Evolutionary conservation across 208 protist species (phyloP), one percentile per base, ranked within the genome.

Genomic region (Eutreptiella sp.): DNA sequence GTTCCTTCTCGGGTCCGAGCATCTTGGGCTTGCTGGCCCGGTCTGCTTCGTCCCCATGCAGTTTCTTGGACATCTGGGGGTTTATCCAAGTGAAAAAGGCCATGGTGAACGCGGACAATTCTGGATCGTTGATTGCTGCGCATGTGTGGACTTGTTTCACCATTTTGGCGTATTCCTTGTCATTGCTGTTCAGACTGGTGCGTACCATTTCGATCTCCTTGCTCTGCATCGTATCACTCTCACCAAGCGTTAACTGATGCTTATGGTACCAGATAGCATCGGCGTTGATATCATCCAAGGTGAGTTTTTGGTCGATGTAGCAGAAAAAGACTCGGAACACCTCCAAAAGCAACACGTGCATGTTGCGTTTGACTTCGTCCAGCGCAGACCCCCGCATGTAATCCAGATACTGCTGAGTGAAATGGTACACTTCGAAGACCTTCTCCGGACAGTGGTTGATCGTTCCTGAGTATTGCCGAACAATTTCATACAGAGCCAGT

Each of bases 381-480:
- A 7, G n/a, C 16, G 16, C 11, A 16, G 21, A 48, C 16, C 36
- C 31, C 24, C n/a, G 50, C 23, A 58, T 14, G 50, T 39, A 16
- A 16, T 62, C 54, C 14, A 62, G 60, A 26, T 62, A 62, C 19
- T 61, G 7, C 38, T 55, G n/a, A 7, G 46, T 16, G 34, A 35
- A 62, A 14, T 54, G n/a, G 27, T 61, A 50, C 16, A 62, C 34
- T 21, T 62, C 54, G 46, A 16, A 62, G 27, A 62, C 35, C 54
- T 62, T 62, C 50, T 62, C 54, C 16, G 54, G 54, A 26, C 14
- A 14, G 42, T 62, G 54, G 54, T 62, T 62, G 9, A 62, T 54
- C n/a, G 54, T 62, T 54, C 54, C 54, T 7, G 54, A 9, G 46
- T 46, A 62, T 26, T 9, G 9, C 54, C 60, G 54, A 46, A 55